phyloP scores from a whole-genome alignment of 208 protist species.

The Endotrypanum monterogeii region DNA sequence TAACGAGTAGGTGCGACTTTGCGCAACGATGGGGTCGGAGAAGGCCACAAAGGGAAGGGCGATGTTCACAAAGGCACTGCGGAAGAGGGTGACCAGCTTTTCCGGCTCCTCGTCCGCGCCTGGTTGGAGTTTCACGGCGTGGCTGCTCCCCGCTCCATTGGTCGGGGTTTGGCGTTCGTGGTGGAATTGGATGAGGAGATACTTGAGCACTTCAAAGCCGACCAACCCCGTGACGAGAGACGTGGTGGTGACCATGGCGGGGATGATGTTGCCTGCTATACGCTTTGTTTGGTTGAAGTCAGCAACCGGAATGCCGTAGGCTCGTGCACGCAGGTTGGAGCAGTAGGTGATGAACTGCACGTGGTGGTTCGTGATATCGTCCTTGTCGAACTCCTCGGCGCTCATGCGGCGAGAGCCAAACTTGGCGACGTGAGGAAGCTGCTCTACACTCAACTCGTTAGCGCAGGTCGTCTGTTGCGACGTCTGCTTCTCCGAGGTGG shows the following conservation, averaged over 20 bases:
- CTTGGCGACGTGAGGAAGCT: conserved; percentile 44
- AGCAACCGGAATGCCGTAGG: conserved; percentile 91
- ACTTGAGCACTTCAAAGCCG: conserved; percentile 97
- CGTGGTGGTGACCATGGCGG: conserved; percentile 99
- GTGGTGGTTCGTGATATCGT: conserved; percentile 94
- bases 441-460: conserved; percentile 41
- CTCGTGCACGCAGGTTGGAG: conserved; percentile 93
- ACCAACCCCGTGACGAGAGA: conserved; percentile 98
- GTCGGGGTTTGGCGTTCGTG: conserved; percentile 16
- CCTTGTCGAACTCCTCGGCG: conserved; percentile 94
- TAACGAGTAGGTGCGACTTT: conserved; percentile 50
- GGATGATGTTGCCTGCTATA: conserved; percentile 99
- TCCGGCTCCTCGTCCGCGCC: conserved; percentile 38
- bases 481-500: conserved; percentile 79
- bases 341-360: conserved; percentile 93
- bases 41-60: conserved; percentile 97
- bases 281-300: conserved; percentile 82
- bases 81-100: conserved; percentile 74
- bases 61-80: conserved; percentile 98
- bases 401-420: conserved; percentile 56
- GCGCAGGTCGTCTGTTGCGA: conserved; percentile 31
- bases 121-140: conserved; percentile 15
- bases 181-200: conserved; percentile 73
- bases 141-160: conserved; percentile 2
- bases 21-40: conserved; percentile 93